phyloP scores from a whole-genome alignment of 2,329 filamentous ascomycete species.

The Blastomyces parvus region DNA sequence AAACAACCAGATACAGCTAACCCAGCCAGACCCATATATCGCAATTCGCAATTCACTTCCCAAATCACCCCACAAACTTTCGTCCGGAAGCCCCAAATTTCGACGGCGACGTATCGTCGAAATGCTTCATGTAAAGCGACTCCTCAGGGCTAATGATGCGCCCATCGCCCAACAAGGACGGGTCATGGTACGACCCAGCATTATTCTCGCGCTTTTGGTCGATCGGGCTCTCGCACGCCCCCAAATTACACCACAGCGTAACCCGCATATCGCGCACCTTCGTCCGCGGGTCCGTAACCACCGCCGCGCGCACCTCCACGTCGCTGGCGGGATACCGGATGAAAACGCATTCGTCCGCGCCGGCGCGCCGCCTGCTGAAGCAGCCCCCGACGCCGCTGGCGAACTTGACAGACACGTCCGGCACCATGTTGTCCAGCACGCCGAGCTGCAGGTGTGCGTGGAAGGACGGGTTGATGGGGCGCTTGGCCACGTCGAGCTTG shows the following conservation, averaged over 20 bases:
- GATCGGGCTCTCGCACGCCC: background rate
- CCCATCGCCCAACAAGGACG: background rate
- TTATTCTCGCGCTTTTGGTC: background rate
- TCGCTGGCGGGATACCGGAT: background rate
- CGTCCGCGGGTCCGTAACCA: background rate
- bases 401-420: background rate
- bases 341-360: background rate
- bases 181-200: background rate
- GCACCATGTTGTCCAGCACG: background rate
- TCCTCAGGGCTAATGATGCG: background rate
- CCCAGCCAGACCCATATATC: too few species aligned
- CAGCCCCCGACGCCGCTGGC: too few species aligned
- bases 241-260: slow-evolving; percentile 1
- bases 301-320: background rate
- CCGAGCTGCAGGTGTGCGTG: background rate
- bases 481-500: background rate
- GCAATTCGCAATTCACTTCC: background rate
- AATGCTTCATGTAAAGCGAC: background rate
- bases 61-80: background rate
- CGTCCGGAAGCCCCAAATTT: background rate
- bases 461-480: background rate
- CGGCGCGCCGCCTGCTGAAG: too few species aligned
- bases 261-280: background rate
- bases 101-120: background rate
- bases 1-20: too few species aligned